phyloP scores from a whole-genome alignment of 106 monocot genomes.

The Agapanthus africanus region DNA sequence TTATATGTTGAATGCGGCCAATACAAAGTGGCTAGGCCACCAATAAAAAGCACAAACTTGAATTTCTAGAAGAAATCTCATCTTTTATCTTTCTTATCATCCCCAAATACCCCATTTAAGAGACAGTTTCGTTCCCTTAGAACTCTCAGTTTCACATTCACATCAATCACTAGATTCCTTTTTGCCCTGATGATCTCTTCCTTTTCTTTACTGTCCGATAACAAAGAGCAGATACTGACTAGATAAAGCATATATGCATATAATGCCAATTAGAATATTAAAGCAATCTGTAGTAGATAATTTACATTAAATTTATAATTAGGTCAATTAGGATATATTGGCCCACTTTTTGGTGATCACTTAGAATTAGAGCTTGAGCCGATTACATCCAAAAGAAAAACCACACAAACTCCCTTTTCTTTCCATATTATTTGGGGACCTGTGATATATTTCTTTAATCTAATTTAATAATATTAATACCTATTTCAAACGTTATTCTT shows the following conservation, averaged over 20 bases:
- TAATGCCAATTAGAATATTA: background rate
- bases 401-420: background rate
- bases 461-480: background rate
- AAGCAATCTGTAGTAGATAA: background rate
- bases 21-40: too few relatives aligned
- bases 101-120: background rate
- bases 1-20: too few relatives aligned
- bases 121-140: background rate
- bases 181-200: background rate
- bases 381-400: constrained; percentile 1
- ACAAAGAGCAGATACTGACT: background rate
- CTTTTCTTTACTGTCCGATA: background rate
- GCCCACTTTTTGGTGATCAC: background rate
- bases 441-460: background rate
- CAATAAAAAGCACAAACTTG: background rate
- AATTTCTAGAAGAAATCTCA: too few relatives aligned
- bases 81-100: too few relatives aligned
- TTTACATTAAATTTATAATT: background rate
- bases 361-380: background rate
- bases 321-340: background rate
- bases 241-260: background rate
- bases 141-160: background rate
- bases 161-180: background rate
- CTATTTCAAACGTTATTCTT: background rate
- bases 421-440: background rate